Evolutionary conservation across 2,329 filamentous ascomycete species (phyloP), one percentile per base, ranked within the genome.

Genomic region (Claviceps quebecensis): DNA sequence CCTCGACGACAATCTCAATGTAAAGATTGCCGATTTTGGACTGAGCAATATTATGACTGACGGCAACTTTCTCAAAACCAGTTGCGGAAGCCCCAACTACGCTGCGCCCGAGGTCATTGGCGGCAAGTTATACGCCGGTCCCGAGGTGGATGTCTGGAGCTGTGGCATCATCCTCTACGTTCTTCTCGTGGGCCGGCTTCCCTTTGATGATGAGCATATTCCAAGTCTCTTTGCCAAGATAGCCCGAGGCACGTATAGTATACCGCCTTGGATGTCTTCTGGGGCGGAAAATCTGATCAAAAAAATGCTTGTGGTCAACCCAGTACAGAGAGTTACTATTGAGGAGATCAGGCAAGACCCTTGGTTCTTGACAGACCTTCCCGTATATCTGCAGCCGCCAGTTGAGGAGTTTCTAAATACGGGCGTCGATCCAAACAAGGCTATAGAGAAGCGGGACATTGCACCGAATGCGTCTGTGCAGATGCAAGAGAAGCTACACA

Each of bases 31-130:
- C 61, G 93, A 98, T 69, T 98, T 98, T 60, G 93, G 93, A 53
- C 75, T 98, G 52, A 97, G 91, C 73, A 98, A 98, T 66, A 98
- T 98, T 70, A 98, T 98, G 93, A 97, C 93, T 0, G 93, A 98
- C 65, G 93, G 93, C 26, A 98, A 98, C 66, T 98, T 98, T 65
- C 79, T 98, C 61, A 97, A 96, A 72, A 98, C 93, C 1, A 97
- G 90, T 65, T 98, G 93, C 62, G 93, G 93, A 50, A 97, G 91
- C 64, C 93, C 93, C 43, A 98, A 98, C 68, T 98, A 98, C 67
- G 93, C 93, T 13, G 93, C 93, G 1, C 93, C 93, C 6, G 93
- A 98, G 67, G 93, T 98, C 54, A 97, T 98, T 63, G 93, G 90
- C 51, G 93, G 93, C 23, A 98, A 97, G 74, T 75, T 97, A 51